Evolutionary conservation across 2,329 filamentous ascomycete genomes (phyloP).

Genomic region (Dryadomyces quercus-mongolicae): DNA sequence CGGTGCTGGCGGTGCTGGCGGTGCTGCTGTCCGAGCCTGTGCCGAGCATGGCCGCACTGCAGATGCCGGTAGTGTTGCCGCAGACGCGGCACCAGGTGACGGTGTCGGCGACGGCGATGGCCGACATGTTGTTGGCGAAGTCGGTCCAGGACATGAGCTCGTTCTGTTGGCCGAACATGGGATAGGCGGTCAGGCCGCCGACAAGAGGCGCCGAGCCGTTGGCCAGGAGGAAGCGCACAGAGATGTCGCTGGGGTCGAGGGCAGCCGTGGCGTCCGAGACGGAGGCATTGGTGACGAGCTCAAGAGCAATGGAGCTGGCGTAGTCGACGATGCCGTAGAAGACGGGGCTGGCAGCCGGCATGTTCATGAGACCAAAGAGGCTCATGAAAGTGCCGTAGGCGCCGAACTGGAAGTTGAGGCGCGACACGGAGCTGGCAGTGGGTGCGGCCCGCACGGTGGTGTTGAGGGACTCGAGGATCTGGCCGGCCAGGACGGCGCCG

Average conservation of each 20-base stretch:
- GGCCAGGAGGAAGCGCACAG: slow-evolving; percentile 48
- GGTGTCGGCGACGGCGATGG: slow-evolving; percentile 55
- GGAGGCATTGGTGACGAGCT: slow-evolving; percentile 48
- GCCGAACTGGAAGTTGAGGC: slow-evolving; percentile 44
- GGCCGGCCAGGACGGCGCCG: slow-evolving; percentile 43
- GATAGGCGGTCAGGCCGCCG: slow-evolving; percentile 34
- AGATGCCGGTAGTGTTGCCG: slow-evolving; percentile 58
- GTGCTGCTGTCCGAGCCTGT: slow-evolving; percentile 13
- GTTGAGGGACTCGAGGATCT: slow-evolving; percentile 41
- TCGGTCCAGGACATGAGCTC: slow-evolving; percentile 52
- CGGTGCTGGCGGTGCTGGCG: slow-evolving; percentile 12
- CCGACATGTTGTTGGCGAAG: slow-evolving; percentile 51
- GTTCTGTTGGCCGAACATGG: slow-evolving; percentile 46
- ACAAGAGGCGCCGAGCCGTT: slow-evolving; percentile 44
- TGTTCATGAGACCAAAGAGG: slow-evolving; percentile 48
- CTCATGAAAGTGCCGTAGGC: slow-evolving; percentile 50
- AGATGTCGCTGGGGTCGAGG: slow-evolving; percentile 28
- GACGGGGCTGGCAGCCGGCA: slow-evolving; percentile 37
- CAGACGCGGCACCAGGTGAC: slow-evolving; percentile 63
- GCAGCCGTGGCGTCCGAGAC: slow-evolving; percentile 25
- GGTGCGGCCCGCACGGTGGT: slow-evolving; percentile 26
- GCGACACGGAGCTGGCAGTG: slow-evolving; percentile 20
- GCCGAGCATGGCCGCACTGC: slow-evolving; percentile 30
- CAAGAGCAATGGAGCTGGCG: slow-evolving; percentile 69
- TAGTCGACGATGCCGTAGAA: slow-evolving; percentile 78